A percentile compares a stretch with the other conserved stretches of the same genome.
Conservation (phyloP, 805 yeast species). For the Hemisphaericaspora nanyangensis region DNA sequence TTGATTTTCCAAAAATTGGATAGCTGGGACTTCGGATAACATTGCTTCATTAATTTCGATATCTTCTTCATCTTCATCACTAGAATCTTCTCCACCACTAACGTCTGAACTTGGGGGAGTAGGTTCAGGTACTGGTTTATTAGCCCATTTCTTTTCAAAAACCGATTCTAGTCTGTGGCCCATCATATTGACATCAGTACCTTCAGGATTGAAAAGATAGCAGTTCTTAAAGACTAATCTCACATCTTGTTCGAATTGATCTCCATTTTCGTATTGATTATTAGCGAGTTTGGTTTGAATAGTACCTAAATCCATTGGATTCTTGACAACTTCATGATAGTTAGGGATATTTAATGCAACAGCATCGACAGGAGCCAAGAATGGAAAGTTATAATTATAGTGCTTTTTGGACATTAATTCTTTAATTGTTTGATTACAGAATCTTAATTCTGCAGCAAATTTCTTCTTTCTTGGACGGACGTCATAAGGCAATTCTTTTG, state of each 20-base stretch:
- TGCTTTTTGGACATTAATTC: conserved; percentile 83
- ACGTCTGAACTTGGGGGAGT: conserved; percentile 47
- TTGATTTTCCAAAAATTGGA: conserved; percentile 83
- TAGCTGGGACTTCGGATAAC: conserved; percentile 80
- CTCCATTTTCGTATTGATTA: conserved; percentile 85
- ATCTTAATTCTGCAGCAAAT: conserved; percentile 82
- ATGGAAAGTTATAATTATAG: conserved; percentile 83
- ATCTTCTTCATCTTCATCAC: conserved; percentile 47
- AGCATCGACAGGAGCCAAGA: conserved; percentile 91
- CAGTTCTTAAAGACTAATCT: conserved; percentile 84
- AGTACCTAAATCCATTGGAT: conserved; percentile 94
- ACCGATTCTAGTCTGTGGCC: conserved; percentile 87
- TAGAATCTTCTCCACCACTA: conserved; percentile 21
- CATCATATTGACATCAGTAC: conserved; percentile 94
- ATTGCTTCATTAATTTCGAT: conserved; percentile 52
- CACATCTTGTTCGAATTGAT: conserved; percentile 80
- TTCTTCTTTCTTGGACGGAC: conserved; percentile 89
- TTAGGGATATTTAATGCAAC: conserved; percentile 91
- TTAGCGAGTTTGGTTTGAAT: conserved; percentile 74
- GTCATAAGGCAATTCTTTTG: conserved; percentile 90
- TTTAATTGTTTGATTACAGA: conserved; percentile 75
- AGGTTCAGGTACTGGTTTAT: conserved; percentile 60
- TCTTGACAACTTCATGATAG: conserved; percentile 78
- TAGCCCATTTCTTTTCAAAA: conserved; percentile 85
- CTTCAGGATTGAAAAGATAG: conserved; percentile 90